Evolutionary conservation across 495 filamentous ascomycete genomes (phyloP), one percentile per base, ranked within the genome.

Genomic region (Podospora tetraspora): DNA sequence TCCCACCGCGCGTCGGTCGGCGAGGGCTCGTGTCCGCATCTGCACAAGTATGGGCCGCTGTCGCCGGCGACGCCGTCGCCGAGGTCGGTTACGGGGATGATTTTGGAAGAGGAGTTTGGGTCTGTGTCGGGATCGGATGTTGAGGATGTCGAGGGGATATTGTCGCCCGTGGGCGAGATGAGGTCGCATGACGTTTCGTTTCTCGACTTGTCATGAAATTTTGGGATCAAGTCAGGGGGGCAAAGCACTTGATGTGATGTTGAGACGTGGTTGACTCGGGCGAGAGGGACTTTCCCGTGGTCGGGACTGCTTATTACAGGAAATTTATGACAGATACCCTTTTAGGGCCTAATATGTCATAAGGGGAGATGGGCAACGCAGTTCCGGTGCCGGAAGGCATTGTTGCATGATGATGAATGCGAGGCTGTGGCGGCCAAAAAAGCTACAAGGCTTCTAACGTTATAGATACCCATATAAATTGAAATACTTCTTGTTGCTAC

Each of bases 1-100:
- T 79, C 74, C 27, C 81, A 84, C 30, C 74, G 81, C 21, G 77
- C 79, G 16, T 72, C 72, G 8, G 78, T 82, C 27, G 82, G 81
- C 12, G 79, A 84, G 65, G 76, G 77, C 16, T 57, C 32, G 9
- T 84, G 82, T 57, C 82, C 81, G 8, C 80, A 83, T 59, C 61
- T 70, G n/a, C 27, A 64, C 1, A 43, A 61, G 1, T 65, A 66
- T 24, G 59, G 56, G 21, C 64, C 52, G 11, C 24, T 32, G 12
- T 65, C 68, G 57, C 58, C 27, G 27, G 12, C 32, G 34, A 29
- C 19, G 43, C 56, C 13, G 1, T 60, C 57, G 56, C 61, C 22
- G 57, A 64, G 30, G 25, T 32, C 11, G 66, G 57, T 57, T n/a
- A 68, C 61, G 63, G 68, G 64, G 13, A 64, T 63, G 58, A 61